Base-by-base conservation (phyloP, 2,329 filamentous ascomycete genomes). In the Aspergillus carbonarius region DNA sequence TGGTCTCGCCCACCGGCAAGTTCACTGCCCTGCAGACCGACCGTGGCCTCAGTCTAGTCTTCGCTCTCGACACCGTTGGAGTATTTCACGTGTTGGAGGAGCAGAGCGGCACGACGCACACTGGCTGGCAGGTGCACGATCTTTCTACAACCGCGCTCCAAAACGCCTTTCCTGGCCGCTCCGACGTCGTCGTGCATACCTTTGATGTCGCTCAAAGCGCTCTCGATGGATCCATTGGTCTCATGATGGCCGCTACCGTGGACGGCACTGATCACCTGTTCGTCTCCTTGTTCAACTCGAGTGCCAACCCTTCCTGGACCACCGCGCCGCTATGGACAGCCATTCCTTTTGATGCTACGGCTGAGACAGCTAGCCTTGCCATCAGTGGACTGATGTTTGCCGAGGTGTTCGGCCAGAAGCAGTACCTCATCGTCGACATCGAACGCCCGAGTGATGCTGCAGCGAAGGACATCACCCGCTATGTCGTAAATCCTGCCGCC, bases 61-160 rank as follows among this genome's bases (percentile, higher is more conserved):
- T 59, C 17, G 47, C 37, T 1, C 10, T 56, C 5, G 53, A 59
- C 23, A 37, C 40, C 6, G 18, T 18, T 4, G 47, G 47, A 4
- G 39, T 53, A 3, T 59, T 59, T 2, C 39, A 56, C 20, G 47
- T 59, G 2, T 56, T 59, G 15, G 47, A 56, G 27, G 57, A 59
- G 35, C 20, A 53, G 15, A 59, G 48, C 20, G 47, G 57, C 6
- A 27, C 17, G 3, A 23, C 23, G 9, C 20, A 25, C 4, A 53
- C 57, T 2, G 57, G 57, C 1, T 59, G 53, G 57, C 9, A 46
- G 13, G n/a, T 52, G 5, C 32, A 13, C 5, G 57, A 59, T 12
- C 47, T 59, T 9, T 59, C 53, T 1, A 40, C 53, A 3, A 2
- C 27, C 0, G 10, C 15, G 15, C 44, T 60, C 5, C 7, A 35